Percentiles rank a stretch among this genome's conserved stretches.
phyloP scores from a whole-genome alignment of 495 filamentous ascomycete species.

The Hapsidospora chrysogenum region DNA sequence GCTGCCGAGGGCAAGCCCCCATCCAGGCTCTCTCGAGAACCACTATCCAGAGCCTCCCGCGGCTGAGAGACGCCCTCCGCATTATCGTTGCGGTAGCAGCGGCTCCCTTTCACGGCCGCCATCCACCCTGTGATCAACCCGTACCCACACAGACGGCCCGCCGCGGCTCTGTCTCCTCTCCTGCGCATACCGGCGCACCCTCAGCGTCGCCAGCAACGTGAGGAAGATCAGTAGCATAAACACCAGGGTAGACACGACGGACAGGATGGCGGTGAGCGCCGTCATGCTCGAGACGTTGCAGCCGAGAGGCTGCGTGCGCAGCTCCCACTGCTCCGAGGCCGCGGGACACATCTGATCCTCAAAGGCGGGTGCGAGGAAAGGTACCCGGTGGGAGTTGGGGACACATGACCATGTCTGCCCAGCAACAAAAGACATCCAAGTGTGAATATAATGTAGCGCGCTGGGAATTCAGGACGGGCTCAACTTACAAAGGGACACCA shows the following conservation, averaged over 20 bases:
- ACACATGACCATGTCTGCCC: slow-evolving; percentile 32
- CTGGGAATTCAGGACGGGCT: too few relatives aligned
- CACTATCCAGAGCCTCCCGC: too few relatives aligned
- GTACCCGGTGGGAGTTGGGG: slow-evolving; percentile 21
- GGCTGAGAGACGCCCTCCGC: too few relatives aligned
- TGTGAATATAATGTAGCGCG: neutral
- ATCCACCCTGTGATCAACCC: too few relatives aligned
- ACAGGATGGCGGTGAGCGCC: slow-evolving; percentile 20
- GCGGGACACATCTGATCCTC: slow-evolving; percentile 29
- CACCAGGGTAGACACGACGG: slow-evolving; percentile 19
- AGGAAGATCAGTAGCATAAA: slow-evolving; percentile 15
- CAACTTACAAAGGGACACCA: slow-evolving; percentile 34
- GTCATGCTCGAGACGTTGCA: slow-evolving; percentile 37
- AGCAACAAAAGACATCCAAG: too few relatives aligned
- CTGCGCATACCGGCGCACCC: too few relatives aligned
- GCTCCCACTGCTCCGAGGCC: slow-evolving; percentile 31
- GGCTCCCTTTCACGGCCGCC: neutral
- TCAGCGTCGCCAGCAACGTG: slow-evolving; percentile 5
- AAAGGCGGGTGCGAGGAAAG: slow-evolving; percentile 26
- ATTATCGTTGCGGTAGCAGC: slow-evolving; percentile 1
- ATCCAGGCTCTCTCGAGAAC: too few relatives aligned
- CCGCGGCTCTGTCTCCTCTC: too few relatives aligned
- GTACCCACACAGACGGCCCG: too few relatives aligned
- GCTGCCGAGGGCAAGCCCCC: neutral
- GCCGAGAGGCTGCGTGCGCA: slow-evolving; percentile 27